Base-by-base conservation (phyloP, 1,139 yeast species). In the Kurtzmaniella quercitrusa region DNA sequence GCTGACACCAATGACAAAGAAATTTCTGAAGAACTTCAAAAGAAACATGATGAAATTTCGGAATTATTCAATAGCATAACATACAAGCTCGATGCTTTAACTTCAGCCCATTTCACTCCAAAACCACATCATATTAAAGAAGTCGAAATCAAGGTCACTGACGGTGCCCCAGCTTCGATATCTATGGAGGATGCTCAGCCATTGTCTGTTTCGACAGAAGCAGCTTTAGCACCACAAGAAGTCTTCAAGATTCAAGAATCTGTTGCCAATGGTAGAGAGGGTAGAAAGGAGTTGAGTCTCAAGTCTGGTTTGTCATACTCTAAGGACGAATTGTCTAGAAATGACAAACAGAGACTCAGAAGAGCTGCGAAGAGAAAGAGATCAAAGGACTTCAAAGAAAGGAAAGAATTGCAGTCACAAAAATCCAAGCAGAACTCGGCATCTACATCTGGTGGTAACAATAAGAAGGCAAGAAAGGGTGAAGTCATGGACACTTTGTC, bases 121-220 rank as follows among this genome's bases (percentile, higher is more conserved):
- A 88, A 85, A 62, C 96, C 96, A 14, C 82, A 88, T 45, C 83
- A 86, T 59, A 62, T 58, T 50, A 86, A 88, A 54, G 67, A 83
- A 21, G 70, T 91, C 51, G 91, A 87, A 47, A 82, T 93, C 57
- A 89, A 84, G 58, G 89, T 91, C 36, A 60, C 61, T 25, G 73
- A 67, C 45, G 57, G 56, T 38, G 48, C 50, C 15, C 81, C 84
- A 50, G 83, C 96, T 2, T 78, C 96, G 2, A 84, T 93, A 43
- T 61, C 84, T 6, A 88, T 91, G 96, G 98, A 93, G 66, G 98
- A 93, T 58, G 94, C 97, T 1, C 98, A 91, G 65, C 98, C 98
- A 40, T 73, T 88, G 45, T 83, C 91, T 38, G 75, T 87, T 66
- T 79, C 94, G 2, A 68, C 79, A 29, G 88, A 83, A 23, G 70